These are phyloP conservation scores for Naganishia albida DNA, from an alignment of 1,284 basidiomycete species.

Conservation along the genomic window DNA sequence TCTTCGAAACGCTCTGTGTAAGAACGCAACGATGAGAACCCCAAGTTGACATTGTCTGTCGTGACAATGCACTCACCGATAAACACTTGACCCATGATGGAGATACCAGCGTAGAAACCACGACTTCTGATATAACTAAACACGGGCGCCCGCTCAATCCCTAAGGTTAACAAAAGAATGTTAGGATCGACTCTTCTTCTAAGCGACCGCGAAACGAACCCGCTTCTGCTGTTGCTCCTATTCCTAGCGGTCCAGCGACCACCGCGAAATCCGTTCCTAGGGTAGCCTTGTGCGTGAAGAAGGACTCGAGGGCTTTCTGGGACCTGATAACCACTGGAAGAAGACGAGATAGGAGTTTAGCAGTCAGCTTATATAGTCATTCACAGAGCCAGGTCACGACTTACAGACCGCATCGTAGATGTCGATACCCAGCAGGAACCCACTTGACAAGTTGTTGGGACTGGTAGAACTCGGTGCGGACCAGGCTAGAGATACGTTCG, in stretches of 20 bases:
- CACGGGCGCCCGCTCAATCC: slow-evolving; percentile 51
- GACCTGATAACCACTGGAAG: slow-evolving; percentile 53
- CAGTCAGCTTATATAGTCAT: too few relatives aligned
- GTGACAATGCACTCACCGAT: slow-evolving; percentile 33
- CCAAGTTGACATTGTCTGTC: neutral
- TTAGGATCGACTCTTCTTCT: neutral
- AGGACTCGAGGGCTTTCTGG: slow-evolving; percentile 57
- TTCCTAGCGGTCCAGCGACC: slow-evolving; percentile 58
- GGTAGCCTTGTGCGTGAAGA: slow-evolving; percentile 58
- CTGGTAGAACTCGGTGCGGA: slow-evolving; percentile 57
- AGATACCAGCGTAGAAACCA: slow-evolving; percentile 57
- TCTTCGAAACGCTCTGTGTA: slow-evolving; percentile 50
- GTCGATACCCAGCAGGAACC: slow-evolving; percentile 55
- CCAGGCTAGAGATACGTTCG: slow-evolving; percentile 50
- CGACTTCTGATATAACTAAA: slow-evolving; percentile 53
- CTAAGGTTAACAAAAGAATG: neutral
- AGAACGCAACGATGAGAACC: neutral
- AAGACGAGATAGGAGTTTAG: too few relatives aligned
- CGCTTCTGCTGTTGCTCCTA: slow-evolving; percentile 56
- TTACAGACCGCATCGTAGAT: slow-evolving; percentile 55
- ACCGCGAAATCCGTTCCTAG: slow-evolving; percentile 58
- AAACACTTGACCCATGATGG: slow-evolving; percentile 57
- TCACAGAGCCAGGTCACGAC: too few relatives aligned
- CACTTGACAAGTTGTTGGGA: slow-evolving; percentile 58
- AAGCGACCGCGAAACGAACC: slow-evolving; percentile 39